phyloP scores from a whole-genome alignment of 768 basidiomycete species.

The Lanmaoa rubissima region DNA sequence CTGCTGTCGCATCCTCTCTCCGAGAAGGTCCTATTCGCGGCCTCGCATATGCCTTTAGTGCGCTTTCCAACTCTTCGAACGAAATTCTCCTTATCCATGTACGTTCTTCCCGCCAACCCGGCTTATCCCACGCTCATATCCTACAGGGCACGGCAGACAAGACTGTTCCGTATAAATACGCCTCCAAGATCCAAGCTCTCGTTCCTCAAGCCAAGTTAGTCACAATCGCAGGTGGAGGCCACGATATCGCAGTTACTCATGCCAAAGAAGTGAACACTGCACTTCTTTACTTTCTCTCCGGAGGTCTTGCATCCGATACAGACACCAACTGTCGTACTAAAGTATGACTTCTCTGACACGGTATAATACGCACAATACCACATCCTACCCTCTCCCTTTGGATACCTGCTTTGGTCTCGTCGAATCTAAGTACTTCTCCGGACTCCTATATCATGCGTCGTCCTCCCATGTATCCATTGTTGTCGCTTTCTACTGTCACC shows the following conservation, averaged over 20 bases:
- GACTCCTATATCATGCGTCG: not conserved
- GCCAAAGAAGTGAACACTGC: conserved; percentile 30
- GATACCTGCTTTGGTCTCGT: conserved; percentile 1
- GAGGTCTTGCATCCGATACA: not conserved
- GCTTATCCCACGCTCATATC: not conserved
- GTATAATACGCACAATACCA: conserved; percentile 1
- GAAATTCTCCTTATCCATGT: conserved; percentile 67
- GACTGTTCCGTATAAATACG: conserved; percentile 34
- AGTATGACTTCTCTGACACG: not conserved
- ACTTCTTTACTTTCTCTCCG: conserved; percentile 28
- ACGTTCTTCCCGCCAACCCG: conserved; percentile 13
- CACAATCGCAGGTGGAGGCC: conserved; percentile 29
- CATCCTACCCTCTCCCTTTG: conserved; percentile 2
- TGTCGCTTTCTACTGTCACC: not conserved
- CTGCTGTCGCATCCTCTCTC: conserved; percentile 72
- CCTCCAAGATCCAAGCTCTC: conserved; percentile 30
- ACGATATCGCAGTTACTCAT: conserved; percentile 35
- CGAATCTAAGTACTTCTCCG: not conserved
- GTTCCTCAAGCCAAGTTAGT: conserved; percentile 30
- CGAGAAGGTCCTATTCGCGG: conserved; percentile 73
- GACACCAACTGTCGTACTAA: not conserved
- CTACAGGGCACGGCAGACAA: conserved; percentile 33
- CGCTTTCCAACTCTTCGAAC: conserved; percentile 45
- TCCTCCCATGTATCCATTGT: conserved; percentile 12
- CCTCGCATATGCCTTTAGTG: conserved; percentile 50